phyloP scores from a whole-genome alignment of 2,329 filamentous ascomycete species.

The Colletotrichum chrysophilum region DNA sequence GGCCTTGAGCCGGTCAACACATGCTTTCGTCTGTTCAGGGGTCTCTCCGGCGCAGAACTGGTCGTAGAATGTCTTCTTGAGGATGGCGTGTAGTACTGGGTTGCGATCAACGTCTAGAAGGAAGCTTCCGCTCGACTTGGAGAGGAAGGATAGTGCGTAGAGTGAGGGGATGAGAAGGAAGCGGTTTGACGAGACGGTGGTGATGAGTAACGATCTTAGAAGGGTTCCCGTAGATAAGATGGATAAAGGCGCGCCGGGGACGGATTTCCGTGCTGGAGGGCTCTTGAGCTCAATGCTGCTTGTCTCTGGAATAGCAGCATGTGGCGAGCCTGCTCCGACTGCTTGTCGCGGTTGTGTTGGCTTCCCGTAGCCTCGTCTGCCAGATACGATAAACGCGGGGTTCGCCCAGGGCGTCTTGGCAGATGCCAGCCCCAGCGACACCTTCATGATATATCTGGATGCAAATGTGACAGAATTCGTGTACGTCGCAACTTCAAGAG shows the following conservation, averaged over 20 bases:
- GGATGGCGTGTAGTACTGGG: conserved; percentile 47
- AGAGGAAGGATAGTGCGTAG: conserved; percentile 41
- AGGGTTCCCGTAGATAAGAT: conserved; percentile 38
- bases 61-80: conserved; percentile 57
- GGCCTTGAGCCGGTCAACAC: conserved; percentile 45
- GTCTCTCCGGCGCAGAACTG: conserved; percentile 63
- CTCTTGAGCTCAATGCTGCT: neutral
- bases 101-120: conserved; percentile 54
- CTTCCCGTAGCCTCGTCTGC: conserved; percentile 13
- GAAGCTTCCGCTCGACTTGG: conserved; percentile 34
- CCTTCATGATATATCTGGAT: neutral
- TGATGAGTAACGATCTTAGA: conserved; percentile 46
- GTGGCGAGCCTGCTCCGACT: conserved; percentile 1
- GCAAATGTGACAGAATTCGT: neutral
- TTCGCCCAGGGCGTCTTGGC: conserved; percentile 8
- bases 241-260: conserved; percentile 25
- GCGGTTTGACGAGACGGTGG: conserved; percentile 51
- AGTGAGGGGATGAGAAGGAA: conserved; percentile 41
- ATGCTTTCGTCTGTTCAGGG: conserved; percentile 47
- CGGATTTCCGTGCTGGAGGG: neutral
- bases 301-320: neutral
- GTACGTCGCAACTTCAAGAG: neutral
- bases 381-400: neutral
- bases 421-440: neutral
- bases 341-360: conserved; percentile 8